These are phyloP conservation scores for Mycena belliarum DNA, from an alignment of 768 basidiomycete genomes.

Conservation along the genomic window DNA sequence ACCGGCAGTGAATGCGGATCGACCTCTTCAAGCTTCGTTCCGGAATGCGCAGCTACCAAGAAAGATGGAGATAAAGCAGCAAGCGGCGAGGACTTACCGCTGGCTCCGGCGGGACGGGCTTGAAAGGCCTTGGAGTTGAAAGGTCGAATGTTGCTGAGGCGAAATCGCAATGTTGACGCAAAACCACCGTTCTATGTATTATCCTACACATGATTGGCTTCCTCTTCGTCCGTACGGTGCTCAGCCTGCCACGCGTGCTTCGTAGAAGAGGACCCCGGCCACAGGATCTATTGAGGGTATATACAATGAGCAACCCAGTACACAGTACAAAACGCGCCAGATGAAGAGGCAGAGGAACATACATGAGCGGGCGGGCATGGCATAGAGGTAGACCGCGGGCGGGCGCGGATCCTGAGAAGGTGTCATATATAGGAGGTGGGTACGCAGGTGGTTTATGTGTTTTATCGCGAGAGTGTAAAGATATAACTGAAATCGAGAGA, in stretches of 20 bases:
- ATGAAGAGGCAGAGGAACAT: conserved; percentile 9
- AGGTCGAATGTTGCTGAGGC: too few species aligned
- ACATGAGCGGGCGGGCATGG: conserved; percentile 17
- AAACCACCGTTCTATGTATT: too few species aligned
- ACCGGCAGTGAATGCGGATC: too few species aligned
- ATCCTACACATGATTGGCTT: neutral
- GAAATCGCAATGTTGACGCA: too few species aligned
- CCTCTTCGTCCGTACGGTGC: too few species aligned
- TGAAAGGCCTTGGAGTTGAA: too few species aligned
- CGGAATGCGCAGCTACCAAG: too few species aligned
- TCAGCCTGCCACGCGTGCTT: neutral
- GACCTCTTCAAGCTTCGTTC: too few species aligned
- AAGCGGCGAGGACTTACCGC: neutral
- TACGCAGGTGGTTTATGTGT: conserved; percentile 10
- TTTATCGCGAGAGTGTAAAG: conserved; percentile 12
- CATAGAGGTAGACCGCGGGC: conserved; percentile 20
- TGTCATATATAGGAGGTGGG: conserved; percentile 22
- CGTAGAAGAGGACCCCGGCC: conserved; percentile 17
- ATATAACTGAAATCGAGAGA: conserved; percentile 8
- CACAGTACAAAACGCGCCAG: conserved; percentile 8
- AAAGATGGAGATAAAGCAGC: neutral
- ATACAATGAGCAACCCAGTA: conserved; percentile 20
- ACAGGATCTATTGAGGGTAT: conserved; percentile 20
- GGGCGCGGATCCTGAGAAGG: conserved; percentile 29
- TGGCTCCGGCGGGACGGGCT: too few species aligned